Percentiles rank a stretch among this genome's conserved stretches.
Conservation (phyloP, 176 grass and related monocot genomes). For the Musa beccarii region DNA sequence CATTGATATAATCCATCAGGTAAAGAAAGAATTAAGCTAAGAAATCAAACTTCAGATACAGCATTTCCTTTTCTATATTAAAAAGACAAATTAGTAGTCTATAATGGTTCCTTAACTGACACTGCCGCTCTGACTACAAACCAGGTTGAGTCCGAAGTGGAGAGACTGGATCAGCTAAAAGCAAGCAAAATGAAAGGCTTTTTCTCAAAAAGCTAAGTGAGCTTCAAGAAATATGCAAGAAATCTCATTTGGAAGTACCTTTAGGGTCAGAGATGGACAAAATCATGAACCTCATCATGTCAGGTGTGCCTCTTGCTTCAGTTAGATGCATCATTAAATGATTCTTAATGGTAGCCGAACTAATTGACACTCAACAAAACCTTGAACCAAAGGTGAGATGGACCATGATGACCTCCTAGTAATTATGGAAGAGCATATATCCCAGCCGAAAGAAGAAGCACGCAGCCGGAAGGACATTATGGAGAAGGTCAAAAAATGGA, state of each 20-base stretch:
- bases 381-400: constrained; percentile 51
- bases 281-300: constrained; percentile 61
- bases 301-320: constrained; percentile 44
- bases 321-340: background rate
- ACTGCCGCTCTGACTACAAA: constrained; percentile 6
- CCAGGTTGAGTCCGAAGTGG: constrained; percentile 89
- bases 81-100: background rate
- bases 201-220: constrained; percentile 67
- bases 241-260: constrained; percentile 85
- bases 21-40: constrained; percentile 20
- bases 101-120: constrained; percentile 4
- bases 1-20: constrained; percentile 72
- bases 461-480: constrained; percentile 90
- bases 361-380: background rate
- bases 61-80: constrained; percentile 10
- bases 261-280: constrained; percentile 58
- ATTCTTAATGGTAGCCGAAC: background rate
- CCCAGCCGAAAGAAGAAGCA: constrained; percentile 70
- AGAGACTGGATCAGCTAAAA: constrained; percentile 70
- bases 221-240: constrained; percentile 80
- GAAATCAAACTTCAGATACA: background rate
- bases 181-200: constrained; percentile 91
- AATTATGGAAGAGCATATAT: constrained; percentile 83
- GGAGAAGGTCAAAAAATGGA: constrained; percentile 98
- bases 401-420: constrained; percentile 70